phyloP scores from a whole-genome alignment of 2,329 filamentous ascomycete genomes.

The Penicillium sp. region DNA sequence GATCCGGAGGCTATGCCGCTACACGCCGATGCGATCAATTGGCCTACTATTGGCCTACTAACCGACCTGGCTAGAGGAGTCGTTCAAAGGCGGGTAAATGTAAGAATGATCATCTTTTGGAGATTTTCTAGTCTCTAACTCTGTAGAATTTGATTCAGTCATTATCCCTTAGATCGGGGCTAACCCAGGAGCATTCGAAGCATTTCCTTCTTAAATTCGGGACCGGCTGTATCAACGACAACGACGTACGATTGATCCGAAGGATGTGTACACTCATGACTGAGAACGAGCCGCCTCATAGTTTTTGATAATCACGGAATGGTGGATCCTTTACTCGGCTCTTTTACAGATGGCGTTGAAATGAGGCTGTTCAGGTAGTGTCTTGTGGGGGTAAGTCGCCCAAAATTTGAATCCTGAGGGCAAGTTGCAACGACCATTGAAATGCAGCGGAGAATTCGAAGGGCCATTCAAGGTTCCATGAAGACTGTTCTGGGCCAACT shows the following conservation, averaged over 20 bases:
- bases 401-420: background rate
- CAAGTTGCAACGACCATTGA: background rate
- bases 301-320: constrained; percentile 77
- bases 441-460: constrained; percentile 57
- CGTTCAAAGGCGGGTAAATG: background rate
- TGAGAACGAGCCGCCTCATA: constrained; percentile 75
- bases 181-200: constrained; percentile 55
- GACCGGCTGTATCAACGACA: constrained; percentile 70
- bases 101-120: no score
- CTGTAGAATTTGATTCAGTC: no score
- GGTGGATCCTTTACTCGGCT: constrained; percentile 73
- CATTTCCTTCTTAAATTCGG: constrained; percentile 64
- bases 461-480: background rate
- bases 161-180: no score
- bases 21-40: background rate
- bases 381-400: constrained; percentile 62
- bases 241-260: constrained; percentile 69
- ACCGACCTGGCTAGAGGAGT: background rate
- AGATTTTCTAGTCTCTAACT: no score
- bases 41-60: background rate
- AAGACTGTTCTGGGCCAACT: background rate
- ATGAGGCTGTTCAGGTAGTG: constrained; percentile 75
- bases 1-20: background rate
- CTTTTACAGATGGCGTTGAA: constrained; percentile 68
- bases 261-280: constrained; percentile 70